Conservation (phyloP, 2,329 filamentous ascomycete species). For the Beauveria asiatica region DNA sequence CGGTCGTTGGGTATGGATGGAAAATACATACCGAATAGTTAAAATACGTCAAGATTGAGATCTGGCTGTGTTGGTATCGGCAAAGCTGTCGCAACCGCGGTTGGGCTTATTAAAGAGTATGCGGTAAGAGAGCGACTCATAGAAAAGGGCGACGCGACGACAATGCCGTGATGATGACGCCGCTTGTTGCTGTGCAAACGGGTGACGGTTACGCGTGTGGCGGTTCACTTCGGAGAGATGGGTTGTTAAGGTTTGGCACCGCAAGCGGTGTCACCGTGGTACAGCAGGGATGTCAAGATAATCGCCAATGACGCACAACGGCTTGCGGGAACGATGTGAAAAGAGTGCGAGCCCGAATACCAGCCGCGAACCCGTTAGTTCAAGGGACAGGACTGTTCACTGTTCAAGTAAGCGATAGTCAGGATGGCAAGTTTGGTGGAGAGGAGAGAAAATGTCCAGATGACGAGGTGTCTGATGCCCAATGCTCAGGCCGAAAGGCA, state of each 20-base stretch:
- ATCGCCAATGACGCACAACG: not conserved
- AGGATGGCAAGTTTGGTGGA: conserved; percentile 1
- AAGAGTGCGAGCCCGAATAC: not conserved
- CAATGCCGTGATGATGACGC: not conserved
- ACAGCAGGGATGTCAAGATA: conserved; percentile 7
- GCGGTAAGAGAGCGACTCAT: not conserved
- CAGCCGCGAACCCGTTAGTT: not conserved
- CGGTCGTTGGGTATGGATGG: not conserved
- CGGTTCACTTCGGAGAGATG: not conserved
- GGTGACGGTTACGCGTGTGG: conserved; percentile 3
- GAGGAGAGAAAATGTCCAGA: not conserved
- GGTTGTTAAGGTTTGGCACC: conserved; percentile 8
- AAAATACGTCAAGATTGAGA: not conserved
- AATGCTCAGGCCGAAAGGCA: conserved; percentile 1
- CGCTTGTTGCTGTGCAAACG: conserved; percentile 6
- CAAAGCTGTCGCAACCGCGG: not conserved
- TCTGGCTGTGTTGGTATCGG: not conserved
- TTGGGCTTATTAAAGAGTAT: not conserved
- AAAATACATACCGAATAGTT: conserved; percentile 1
- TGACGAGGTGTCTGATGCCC: conserved; percentile 7
- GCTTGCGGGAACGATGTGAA: not conserved
- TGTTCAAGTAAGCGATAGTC: not conserved
- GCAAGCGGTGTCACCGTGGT: conserved; percentile 9
- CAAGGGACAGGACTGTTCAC: not conserved
- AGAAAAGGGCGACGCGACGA: not conserved